Evolutionary conservation across 345 rosid genomes (phyloP).

Genomic region (Eucalyptus shirleyi): DNA sequence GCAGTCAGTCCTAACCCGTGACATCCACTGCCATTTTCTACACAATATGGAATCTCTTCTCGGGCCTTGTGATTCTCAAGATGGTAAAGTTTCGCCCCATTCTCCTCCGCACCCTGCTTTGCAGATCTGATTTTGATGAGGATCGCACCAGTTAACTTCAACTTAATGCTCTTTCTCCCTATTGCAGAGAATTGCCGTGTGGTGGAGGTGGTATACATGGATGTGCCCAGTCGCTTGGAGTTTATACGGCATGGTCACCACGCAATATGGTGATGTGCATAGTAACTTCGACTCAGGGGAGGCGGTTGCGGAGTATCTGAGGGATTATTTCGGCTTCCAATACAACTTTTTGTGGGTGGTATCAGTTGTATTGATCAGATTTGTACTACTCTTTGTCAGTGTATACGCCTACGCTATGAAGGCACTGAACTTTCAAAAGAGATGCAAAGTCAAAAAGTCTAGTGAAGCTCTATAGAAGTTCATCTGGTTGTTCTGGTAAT

Average conservation of each 20-base stretch:
- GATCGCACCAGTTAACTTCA: not conserved
- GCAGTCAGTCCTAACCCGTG: constrained; percentile 14
- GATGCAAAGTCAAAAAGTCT: not conserved
- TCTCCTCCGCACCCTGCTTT: not conserved
- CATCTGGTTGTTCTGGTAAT: not conserved
- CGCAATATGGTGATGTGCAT: constrained; percentile 32
- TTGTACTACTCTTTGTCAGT: constrained; percentile 4
- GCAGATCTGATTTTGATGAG: not conserved
- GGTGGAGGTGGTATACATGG: constrained; percentile 35
- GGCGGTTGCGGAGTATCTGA: constrained; percentile 16
- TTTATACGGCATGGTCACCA: constrained; percentile 11
- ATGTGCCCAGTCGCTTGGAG: constrained; percentile 31
- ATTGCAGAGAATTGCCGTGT: constrained; percentile 24
- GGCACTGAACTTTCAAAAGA: constrained; percentile 27
- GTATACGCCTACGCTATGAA: constrained; percentile 14
- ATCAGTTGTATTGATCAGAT: constrained; percentile 6
- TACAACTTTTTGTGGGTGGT: constrained; percentile 17
- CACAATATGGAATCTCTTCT: constrained; percentile 26
- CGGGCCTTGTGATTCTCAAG: constrained; percentile 29
- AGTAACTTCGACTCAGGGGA: constrained; percentile 21
- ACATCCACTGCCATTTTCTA: constrained; percentile 10
- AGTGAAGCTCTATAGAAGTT: not conserved
- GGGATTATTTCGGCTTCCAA: constrained; percentile 23
- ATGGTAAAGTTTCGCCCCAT: constrained; percentile 3
- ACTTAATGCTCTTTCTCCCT: not conserved